Evolutionary conservation across 2,329 filamentous ascomycete genomes (phyloP).

Genomic region (Daldinia sp.): DNA sequence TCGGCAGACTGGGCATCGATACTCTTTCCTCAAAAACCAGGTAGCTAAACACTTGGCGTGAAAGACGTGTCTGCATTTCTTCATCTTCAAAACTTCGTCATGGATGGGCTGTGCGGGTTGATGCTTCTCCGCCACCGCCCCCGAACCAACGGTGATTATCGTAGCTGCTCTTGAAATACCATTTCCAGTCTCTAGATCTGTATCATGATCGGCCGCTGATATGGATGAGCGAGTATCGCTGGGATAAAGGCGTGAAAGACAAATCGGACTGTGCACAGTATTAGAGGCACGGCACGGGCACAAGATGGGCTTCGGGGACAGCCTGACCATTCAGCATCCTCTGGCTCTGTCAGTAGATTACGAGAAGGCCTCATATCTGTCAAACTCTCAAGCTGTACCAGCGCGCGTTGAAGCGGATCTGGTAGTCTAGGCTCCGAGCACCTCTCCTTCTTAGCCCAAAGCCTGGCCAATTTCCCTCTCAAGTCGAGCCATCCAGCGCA

Average conservation of each 20-base stretch:
- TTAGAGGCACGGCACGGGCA: slow-evolving; percentile 4
- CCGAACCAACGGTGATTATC: slow-evolving; percentile 12
- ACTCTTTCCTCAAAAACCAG: slow-evolving; percentile 51
- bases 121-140: slow-evolving; percentile 5
- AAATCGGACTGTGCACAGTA: slow-evolving; percentile 39
- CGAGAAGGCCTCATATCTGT: slow-evolving; percentile 31
- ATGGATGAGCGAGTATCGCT: slow-evolving; percentile 14
- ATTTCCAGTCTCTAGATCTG: slow-evolving; percentile 30
- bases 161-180: slow-evolving; percentile 12
- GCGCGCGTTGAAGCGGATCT: slow-evolving; percentile 32
- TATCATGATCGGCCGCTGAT: neutral
- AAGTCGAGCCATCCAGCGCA: slow-evolving; percentile 14
- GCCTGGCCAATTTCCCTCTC: neutral
- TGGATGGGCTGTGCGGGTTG: slow-evolving; percentile 28
- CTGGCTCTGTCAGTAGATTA: slow-evolving; percentile 22
- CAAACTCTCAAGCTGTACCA: slow-evolving; percentile 34
- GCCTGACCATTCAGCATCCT: slow-evolving; percentile 37
- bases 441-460: neutral
- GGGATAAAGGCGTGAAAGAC: slow-evolving; percentile 37
- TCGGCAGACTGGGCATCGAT: slow-evolving; percentile 52
- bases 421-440: slow-evolving; percentile 12
- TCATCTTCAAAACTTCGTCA: slow-evolving; percentile 50
- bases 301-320: neutral
- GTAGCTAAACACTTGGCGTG: slow-evolving; percentile 51
- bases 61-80: slow-evolving; percentile 51